phyloP scores from a whole-genome alignment of 2,329 filamentous ascomycete species.

The Talaromyces piceae region DNA sequence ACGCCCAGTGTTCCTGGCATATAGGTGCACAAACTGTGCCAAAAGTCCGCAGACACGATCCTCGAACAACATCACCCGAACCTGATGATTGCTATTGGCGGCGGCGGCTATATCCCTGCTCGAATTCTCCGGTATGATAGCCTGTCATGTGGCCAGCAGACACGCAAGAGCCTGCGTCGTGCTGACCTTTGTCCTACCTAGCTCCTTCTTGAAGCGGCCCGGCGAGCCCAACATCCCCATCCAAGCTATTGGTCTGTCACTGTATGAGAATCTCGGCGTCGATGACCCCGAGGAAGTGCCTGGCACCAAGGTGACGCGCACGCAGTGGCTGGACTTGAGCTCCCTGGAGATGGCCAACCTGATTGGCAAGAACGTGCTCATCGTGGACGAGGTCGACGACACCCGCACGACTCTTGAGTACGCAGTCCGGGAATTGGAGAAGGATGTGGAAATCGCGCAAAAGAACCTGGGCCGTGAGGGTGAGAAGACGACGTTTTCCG shows the following conservation, averaged over 20 bases:
- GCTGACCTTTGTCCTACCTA: conserved; percentile 13
- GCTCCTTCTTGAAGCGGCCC: conserved; percentile 86
- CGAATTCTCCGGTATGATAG: conserved; percentile 77
- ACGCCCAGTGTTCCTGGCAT: background rate
- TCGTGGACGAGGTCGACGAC: conserved; percentile 94
- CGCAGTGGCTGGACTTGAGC: conserved; percentile 93
- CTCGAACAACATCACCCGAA: conserved; percentile 82
- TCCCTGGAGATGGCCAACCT: conserved; percentile 81
- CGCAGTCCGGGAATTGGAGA: conserved; percentile 84
- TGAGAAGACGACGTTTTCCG: conserved; percentile 78
- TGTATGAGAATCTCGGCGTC: conserved; percentile 77
- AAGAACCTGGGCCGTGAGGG: conserved; percentile 60
- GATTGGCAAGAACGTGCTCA: conserved; percentile 83
- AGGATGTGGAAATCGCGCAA: conserved; percentile 81
- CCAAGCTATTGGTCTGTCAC: conserved; percentile 94
- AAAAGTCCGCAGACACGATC: conserved; percentile 72
- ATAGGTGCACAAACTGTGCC: conserved; percentile 97
- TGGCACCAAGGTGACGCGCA: conserved; percentile 91
- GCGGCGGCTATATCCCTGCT: conserved; percentile 93
- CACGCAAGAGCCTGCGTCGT: no score
- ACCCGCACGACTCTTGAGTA: conserved; percentile 92
- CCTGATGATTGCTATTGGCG: conserved; percentile 97
- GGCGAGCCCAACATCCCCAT: conserved; percentile 93
- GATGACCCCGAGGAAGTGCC: conserved; percentile 63
- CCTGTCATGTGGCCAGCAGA: background rate